Percentiles rank a stretch among this genome's conserved stretches.
These are phyloP conservation scores for Wickerhamiella alocasiicola DNA, from an alignment of 805 yeast species.

Conservation along the genomic window DNA sequence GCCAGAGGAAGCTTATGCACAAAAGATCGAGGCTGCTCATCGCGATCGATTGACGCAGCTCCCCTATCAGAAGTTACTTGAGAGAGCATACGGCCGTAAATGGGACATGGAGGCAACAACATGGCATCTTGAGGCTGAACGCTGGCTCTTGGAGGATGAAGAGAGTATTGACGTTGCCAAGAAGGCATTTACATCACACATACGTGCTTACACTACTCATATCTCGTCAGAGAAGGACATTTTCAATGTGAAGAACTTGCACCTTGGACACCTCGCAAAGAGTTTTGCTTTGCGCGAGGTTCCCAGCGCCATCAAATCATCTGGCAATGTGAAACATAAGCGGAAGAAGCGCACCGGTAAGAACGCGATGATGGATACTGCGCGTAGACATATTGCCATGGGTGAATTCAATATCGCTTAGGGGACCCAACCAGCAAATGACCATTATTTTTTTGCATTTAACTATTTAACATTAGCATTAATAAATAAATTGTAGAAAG, in stretches of 20 bases:
- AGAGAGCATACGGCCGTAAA: slow-evolving; percentile 29
- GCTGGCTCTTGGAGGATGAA: slow-evolving; percentile 68
- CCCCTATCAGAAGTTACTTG: slow-evolving; percentile 32
- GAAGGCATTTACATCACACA: slow-evolving; percentile 74
- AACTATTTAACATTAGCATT: not conserved
- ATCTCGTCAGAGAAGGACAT: slow-evolving; percentile 61
- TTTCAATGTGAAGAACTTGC: slow-evolving; percentile 72
- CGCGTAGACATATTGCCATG: slow-evolving; percentile 16
- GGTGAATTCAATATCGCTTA: slow-evolving; percentile 20
- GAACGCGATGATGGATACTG: slow-evolving; percentile 19
- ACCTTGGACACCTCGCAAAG: slow-evolving; percentile 92
- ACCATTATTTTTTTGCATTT: not conserved
- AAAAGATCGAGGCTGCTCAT: slow-evolving; percentile 46
- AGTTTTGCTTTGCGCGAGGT: slow-evolving; percentile 90
- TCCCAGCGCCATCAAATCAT: slow-evolving; percentile 44
- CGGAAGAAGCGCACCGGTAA: slow-evolving; percentile 15
- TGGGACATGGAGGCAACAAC: slow-evolving; percentile 97
- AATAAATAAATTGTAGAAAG: not conserved
- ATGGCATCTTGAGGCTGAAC: slow-evolving; percentile 83
- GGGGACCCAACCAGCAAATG: too few relatives aligned
- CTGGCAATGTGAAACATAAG: slow-evolving; percentile 5
- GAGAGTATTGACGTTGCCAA: slow-evolving; percentile 52
- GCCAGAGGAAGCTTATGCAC: slow-evolving; percentile 71
- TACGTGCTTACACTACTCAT: slow-evolving; percentile 95
- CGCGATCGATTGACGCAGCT: slow-evolving; percentile 39